Evolutionary conservation across 2,329 filamentous ascomycete species (phyloP), one percentile per base, ranked within the genome.

Genomic region (Fusarium pseudocircinatum): DNA sequence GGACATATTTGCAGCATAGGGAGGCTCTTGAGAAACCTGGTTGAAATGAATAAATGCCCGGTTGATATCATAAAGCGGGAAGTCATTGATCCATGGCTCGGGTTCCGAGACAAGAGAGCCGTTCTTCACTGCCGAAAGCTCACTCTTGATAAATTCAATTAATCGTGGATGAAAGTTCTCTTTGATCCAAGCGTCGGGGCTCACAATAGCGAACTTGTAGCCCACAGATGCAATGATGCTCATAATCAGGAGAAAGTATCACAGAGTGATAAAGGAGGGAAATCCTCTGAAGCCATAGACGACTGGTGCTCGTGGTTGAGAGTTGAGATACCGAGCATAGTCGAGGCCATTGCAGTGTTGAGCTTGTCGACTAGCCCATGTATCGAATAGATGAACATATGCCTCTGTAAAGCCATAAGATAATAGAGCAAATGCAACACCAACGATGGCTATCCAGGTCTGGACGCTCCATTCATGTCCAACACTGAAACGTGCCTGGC

Each of bases 261-360:
- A 47, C n/a, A 63, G 14, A 34, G 61, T 63, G 5, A 62, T 26
- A 13, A 63, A 52, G 24, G 26, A 44, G 18, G 61, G 57, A n/a
- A 43, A 63, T 4, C 61, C 57, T 52, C 37, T 37, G 43, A 63
- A n/a, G 18, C 61, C 57, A 15, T 63, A 63, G 11, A 32, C 20
- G 24, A 63, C 34, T 22, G 59, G 40, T 40, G 60, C 46, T 13
- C 39, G 59, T 14, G 59, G 30, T 12, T 63, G 62, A 8, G 62
- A 64, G 10, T 63, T 63, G 59, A 44, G 62, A 44, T 63, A 63
- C 12, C 44, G 62, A 18, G 59, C 39, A 53, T 63, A 64, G 58
- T 64, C 44, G 30, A 63, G 61, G 13, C 58, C 44, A n/a, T 32
- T 52, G 7, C 26, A 34, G 22, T 15, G 32, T 22, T 26, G 43